Evolutionary conservation across 192 early-diverging fungal species (phyloP), one percentile per base, ranked within the genome.

Genomic region (Coemansia umbellata): DNA sequence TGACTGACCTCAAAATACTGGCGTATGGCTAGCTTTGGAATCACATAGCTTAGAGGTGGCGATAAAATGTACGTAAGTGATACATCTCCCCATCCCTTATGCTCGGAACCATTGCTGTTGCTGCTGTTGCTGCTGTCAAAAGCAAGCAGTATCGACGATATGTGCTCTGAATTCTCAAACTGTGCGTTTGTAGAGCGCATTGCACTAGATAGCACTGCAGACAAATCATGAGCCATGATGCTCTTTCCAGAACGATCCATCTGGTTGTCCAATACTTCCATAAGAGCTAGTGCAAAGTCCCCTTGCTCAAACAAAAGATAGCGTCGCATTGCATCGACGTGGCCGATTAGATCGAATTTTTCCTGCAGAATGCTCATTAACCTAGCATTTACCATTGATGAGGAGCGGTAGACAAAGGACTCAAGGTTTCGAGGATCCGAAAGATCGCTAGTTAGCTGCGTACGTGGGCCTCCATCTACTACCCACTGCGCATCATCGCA

Each of bases 281-380:
- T 85, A 35, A 99, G 66, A 45, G 87, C 81, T 58, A 93, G 89
- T 42, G 91, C 87, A 81, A 97, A 95, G 55, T 99, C 94, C 21
- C 94, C 96, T 60, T 96, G 89, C 48, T 88, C 92, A 11, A 99
- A 76, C 35, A 99, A 63, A 24, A 99, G 69, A 57, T 97, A 97
- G 37, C 85, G 73, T 32, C 94, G 92, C 31, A 99, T 68, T 5
- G 91, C 93, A 36, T 72, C 65, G 18, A 99, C 73, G 55, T 97
- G 93, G 10, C 91, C 87, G 65, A 88, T 82, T 7, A 99, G 69
- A 41, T 86, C 84, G 68, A 88, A 95, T 53, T 86, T 88, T 11
- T 72, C 69, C 15, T 83, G 81, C n/a, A 99, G 66, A 30, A 92
- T 71, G 39, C 84, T 76, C 47, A 94, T 75, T n/a, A 97, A 74